Percentiles rank a stretch among this genome's conserved stretches.
phyloP scores from a whole-genome alignment of 1,139 yeast species.

The Lodderomyces pseudojiufengensis region DNA sequence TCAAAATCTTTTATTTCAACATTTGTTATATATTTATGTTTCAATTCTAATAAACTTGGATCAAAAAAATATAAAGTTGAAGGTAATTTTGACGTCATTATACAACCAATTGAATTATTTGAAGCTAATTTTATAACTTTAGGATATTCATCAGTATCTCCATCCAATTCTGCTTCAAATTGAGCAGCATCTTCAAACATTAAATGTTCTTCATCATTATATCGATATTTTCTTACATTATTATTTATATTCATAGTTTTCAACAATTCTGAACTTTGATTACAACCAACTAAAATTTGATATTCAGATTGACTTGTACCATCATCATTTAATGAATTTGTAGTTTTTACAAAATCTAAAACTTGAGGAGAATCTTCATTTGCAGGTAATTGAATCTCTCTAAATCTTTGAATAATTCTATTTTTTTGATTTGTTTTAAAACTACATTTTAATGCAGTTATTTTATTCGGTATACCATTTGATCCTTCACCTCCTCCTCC shows the following conservation, averaged over 20 bases:
- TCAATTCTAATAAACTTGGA: slow-evolving; percentile 48
- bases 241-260: slow-evolving; percentile 62
- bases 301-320: slow-evolving; percentile 19
- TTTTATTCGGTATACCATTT: slow-evolving; percentile 81
- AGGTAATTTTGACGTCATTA: slow-evolving; percentile 61
- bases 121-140: slow-evolving; percentile 51
- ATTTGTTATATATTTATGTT: slow-evolving; percentile 18
- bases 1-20: slow-evolving; percentile 27
- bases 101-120: slow-evolving; percentile 55
- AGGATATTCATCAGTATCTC: slow-evolving; percentile 52
- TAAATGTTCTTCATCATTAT: slow-evolving; percentile 55
- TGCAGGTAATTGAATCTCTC: slow-evolving; percentile 59
- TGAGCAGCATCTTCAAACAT: slow-evolving; percentile 59
- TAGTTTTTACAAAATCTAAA: slow-evolving; percentile 44
- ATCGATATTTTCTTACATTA: slow-evolving; percentile 65
- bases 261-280: slow-evolving; percentile 56
- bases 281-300: slow-evolving; percentile 68
- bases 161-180: slow-evolving; percentile 33
- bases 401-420: slow-evolving; percentile 53
- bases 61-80: slow-evolving; percentile 57
- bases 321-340: slow-evolving; percentile 17
- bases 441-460: slow-evolving; percentile 64
- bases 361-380: slow-evolving; percentile 77
- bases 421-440: slow-evolving; percentile 49
- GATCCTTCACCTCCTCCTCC: slow-evolving; percentile 98